Percentiles rank a stretch among this genome's conserved stretches.
Conservation (phyloP, 352 stramenopile genomes). For the Phytopythium sindhum region DNA sequence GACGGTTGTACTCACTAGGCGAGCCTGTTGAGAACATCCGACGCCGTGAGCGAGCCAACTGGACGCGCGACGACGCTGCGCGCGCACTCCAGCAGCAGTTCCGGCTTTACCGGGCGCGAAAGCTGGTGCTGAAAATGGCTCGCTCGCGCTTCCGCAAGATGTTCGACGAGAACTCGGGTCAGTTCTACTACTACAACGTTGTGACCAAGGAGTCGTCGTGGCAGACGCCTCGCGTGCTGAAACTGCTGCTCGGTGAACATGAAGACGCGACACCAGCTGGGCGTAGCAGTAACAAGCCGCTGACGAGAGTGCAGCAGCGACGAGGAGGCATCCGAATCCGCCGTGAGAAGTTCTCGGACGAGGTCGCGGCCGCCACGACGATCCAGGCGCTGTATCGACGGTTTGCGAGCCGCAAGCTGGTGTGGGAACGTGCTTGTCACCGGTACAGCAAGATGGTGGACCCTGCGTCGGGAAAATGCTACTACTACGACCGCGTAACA, state of each 20-base stretch:
- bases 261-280: neutral
- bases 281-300: neutral
- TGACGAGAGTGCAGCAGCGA: slow-evolving; percentile 3
- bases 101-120: slow-evolving; percentile 31
- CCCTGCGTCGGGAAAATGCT: slow-evolving; percentile 26
- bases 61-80: slow-evolving; percentile 51
- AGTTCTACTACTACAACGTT: slow-evolving; percentile 74
- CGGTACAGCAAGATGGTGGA: slow-evolving; percentile 68
- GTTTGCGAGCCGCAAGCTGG: slow-evolving; percentile 35
- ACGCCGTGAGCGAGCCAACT: slow-evolving; percentile 37
- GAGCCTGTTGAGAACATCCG: slow-evolving; percentile 64
- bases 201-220: slow-evolving; percentile 66
- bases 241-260: slow-evolving; percentile 27
- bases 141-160: slow-evolving; percentile 56
- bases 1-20: slow-evolving; percentile 54
- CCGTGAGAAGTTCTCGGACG: slow-evolving; percentile 29
- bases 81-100: slow-evolving; percentile 52
- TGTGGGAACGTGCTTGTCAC: slow-evolving; percentile 36
- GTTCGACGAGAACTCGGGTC: slow-evolving; percentile 40
- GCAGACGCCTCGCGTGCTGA: slow-evolving; percentile 40
- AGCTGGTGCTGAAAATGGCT: slow-evolving; percentile 37
- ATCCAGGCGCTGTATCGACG: slow-evolving; percentile 65
- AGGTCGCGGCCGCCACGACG: slow-evolving; percentile 41
- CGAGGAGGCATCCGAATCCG: slow-evolving; percentile 10
- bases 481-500: slow-evolving; percentile 66